A percentile compares a stretch with the other conserved stretches of the same genome.
Evolutionary conservation across 257 asterid genomes (phyloP).

Genomic region (Salvia hispanica): DNA sequence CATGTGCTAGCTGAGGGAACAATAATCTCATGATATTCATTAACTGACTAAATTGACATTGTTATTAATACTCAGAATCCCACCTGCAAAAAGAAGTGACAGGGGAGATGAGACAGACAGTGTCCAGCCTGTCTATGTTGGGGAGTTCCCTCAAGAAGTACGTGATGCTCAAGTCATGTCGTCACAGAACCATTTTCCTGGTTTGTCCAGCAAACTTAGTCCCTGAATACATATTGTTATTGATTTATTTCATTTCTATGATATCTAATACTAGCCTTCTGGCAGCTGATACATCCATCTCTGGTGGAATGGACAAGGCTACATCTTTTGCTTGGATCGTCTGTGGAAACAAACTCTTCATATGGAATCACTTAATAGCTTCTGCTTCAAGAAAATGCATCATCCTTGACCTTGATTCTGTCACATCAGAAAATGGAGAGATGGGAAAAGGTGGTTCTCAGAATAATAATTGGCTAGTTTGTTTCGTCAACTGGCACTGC

Average conservation of each 20-base stretch:
- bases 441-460: conserved; percentile 39
- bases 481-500: conserved; percentile 68
- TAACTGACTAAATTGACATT: conserved; percentile 10
- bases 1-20: conserved; percentile 17
- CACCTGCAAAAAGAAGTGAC: conserved; percentile 57
- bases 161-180: conserved; percentile 71
- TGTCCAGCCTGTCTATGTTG: conserved; percentile 72
- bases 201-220: conserved; percentile 46
- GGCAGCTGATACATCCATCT: conserved; percentile 61
- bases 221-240: background rate
- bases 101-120: conserved; percentile 58
- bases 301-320: conserved; percentile 91
- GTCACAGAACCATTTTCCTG: conserved; percentile 55
- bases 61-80: conserved; percentile 53
- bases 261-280: conserved; percentile 26
- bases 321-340: conserved; percentile 82
- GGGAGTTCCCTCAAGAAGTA: conserved; percentile 84
- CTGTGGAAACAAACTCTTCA: conserved; percentile 59
- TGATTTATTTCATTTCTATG: conserved; percentile 17
- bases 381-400: conserved; percentile 64
- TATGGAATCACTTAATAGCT: conserved; percentile 75
- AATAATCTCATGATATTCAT: background rate
- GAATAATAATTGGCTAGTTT: conserved; percentile 65
- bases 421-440: conserved; percentile 44
- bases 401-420: conserved; percentile 65